Percentiles rank a stretch among this genome's conserved stretches.
phyloP scores from a whole-genome alignment of 1,139 yeast genomes.

The Debaryomycetaceae sp. region DNA sequence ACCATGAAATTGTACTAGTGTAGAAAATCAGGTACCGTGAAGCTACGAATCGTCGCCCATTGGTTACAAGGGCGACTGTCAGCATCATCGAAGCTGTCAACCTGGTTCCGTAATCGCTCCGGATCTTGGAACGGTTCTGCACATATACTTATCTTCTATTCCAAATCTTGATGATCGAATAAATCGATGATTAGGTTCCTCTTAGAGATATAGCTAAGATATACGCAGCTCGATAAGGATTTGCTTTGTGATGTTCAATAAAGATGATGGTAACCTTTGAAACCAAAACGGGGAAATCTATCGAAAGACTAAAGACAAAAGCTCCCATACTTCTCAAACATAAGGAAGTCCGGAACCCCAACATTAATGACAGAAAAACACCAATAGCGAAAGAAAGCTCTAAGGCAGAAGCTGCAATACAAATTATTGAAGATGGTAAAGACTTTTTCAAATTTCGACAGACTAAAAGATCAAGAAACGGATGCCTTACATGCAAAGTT shows the following conservation, averaged over 20 bases:
- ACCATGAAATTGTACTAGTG: no score
- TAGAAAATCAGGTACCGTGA: no score
- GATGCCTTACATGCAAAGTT: constrained; percentile 69
- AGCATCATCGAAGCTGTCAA: no score
- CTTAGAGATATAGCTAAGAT: neutral
- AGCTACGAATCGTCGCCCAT: no score
- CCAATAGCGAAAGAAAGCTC: neutral
- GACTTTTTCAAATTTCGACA: constrained; percentile 4
- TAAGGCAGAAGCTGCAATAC: constrained; percentile 1
- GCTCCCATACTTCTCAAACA: no score
- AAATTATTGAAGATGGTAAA: constrained; percentile 4
- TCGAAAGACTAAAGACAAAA: neutral
- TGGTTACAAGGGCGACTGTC: no score
- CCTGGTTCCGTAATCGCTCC: no score
- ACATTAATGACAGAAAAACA: neutral
- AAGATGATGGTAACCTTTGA: neutral
- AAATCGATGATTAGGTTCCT: neutral
- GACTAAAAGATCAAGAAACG: constrained; percentile 44
- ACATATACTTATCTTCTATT: neutral
- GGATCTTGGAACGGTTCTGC: neutral
- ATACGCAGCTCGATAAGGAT: neutral
- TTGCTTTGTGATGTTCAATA: neutral
- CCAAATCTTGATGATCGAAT: neutral
- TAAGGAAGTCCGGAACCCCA: no score
- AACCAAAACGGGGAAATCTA: neutral